Evolutionary conservation across 495 filamentous ascomycete genomes (phyloP), one percentile per base, ranked within the genome.

Genomic region (Viridothelium virens): DNA sequence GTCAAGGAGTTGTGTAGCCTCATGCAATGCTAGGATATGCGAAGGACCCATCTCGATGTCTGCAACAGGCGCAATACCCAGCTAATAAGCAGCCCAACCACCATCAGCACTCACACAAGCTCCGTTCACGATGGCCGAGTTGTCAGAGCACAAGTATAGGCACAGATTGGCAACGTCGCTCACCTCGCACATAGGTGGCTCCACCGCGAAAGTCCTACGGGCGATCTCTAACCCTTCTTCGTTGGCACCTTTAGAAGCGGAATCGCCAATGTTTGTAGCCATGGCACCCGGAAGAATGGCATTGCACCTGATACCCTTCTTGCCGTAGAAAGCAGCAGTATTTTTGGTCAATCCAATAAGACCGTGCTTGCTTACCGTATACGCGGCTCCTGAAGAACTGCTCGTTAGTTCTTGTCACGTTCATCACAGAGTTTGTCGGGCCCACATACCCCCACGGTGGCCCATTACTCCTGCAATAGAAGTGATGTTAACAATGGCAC

Each of bases 331-430:
- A 0, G 80, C 78, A 2, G 85, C 85, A 38, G 84, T 87, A 72
- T 80, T 86, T 74, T 87, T 87, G 33, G 85, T 87, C 67, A 87
- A 73, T 3, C 84, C 86, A 12, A 85, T 69, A 16, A 87, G 70
- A 36, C 77, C 82, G 65, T 82, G 79, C 74, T 85, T 85, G 70
- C 77, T 78, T 5, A 78, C 79, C 2, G 83, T 82, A 68, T 86
- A 87, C 6, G 84, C 84, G 3, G 75, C 80, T 56, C 84, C 85
- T 73, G 70, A 31, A 65, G 69, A 47, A 67, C 74, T 73, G 25
- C 70, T 44, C 31, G 25, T 62, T 6, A 67, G 59, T 18, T 0
- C 31, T 33, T 7, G 31, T 36, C 25, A 25, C 25, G 25, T 36
- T 10, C 25, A 11, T 34, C 18, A 0, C 7, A 11, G 44, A 56